These are phyloP conservation scores for Scheffersomyces titani DNA, from an alignment of 1,139 yeast genomes.

Conservation along the genomic window DNA sequence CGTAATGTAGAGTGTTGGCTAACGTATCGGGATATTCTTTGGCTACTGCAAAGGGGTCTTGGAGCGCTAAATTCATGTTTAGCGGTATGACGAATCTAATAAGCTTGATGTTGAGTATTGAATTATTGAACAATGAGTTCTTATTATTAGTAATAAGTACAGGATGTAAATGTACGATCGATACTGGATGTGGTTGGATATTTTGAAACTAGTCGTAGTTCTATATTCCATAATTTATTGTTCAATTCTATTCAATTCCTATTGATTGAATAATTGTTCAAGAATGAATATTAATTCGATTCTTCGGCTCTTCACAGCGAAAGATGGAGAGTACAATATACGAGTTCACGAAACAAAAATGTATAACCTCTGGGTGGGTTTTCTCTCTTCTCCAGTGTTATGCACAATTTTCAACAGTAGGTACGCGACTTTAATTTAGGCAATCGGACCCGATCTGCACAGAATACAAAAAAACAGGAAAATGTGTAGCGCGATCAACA, in stretches of 20 bases:
- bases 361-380: background rate
- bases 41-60: slow-evolving; percentile 90
- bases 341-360: background rate
- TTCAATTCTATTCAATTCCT: background rate
- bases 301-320: background rate
- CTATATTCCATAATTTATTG: no score
- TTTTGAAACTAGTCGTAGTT: no score
- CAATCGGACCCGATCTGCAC: background rate
- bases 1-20: slow-evolving; percentile 62
- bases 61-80: slow-evolving; percentile 75
- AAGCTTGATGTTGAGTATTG: no score
- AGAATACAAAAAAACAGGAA: background rate
- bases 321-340: background rate
- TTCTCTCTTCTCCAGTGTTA: background rate
- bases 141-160: no score
- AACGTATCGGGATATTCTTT: slow-evolving; percentile 90
- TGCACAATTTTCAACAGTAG: background rate
- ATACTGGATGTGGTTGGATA: background rate
- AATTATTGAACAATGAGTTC: no score
- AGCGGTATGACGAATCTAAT: no score
- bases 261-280: no score
- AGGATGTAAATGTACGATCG: no score
- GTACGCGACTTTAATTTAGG: background rate
- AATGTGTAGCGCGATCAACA: background rate
- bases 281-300: background rate